Evolutionary conservation across 1,284 basidiomycete species (phyloP), one percentile per base, ranked within the genome.

Genomic region (Apiotrichum porosum): DNA sequence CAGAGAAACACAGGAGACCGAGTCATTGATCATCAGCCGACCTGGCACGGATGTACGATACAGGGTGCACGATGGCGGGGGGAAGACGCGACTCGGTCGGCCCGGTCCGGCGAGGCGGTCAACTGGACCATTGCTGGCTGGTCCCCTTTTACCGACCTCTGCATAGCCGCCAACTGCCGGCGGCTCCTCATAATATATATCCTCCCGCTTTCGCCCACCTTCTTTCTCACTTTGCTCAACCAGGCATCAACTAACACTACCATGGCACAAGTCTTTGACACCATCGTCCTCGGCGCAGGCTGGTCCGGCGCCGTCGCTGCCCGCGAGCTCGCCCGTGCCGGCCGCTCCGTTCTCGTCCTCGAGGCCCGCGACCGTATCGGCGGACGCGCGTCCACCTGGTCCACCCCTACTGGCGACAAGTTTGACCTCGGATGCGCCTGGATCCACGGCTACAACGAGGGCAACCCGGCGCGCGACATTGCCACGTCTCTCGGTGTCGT

Each of bases 381-480:
- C 14, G 78, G 78, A 2, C 62, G 78, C 21, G 75, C 76, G 0
- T 63, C 66, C 37, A 77, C 77, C 3, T 73, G 72, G 58, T 50
- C 54, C 4, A 15, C 39, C 4, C 26, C 26, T 6, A 12, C 6
- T 12, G 14, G 19, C 18, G 19, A 31, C 39, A 60, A 50, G 26
- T 62, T 77, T 34, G 77, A 78, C 51, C 59, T 78, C 23, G 77
- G 77, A 17, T 78, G 76, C 56, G 72, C 69, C 44, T 78, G 74
- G 72, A 76, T 78, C 31, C 77, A 79, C 57, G 77, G 77, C 13
- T 76, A 71, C 56, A 64, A 70, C 23, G 74, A 77, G 54, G 77
- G 77, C 4, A 75, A 72, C 43, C 77, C 76, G 0, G 64, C 75
- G 17, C 65, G 71, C 30, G 56, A 51, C 6, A 63, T 78, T 17